Evolutionary conservation across 2,329 filamentous ascomycete species (phyloP), one percentile per base, ranked within the genome.

Genomic region (Ophiostoma himal-ulmi): DNA sequence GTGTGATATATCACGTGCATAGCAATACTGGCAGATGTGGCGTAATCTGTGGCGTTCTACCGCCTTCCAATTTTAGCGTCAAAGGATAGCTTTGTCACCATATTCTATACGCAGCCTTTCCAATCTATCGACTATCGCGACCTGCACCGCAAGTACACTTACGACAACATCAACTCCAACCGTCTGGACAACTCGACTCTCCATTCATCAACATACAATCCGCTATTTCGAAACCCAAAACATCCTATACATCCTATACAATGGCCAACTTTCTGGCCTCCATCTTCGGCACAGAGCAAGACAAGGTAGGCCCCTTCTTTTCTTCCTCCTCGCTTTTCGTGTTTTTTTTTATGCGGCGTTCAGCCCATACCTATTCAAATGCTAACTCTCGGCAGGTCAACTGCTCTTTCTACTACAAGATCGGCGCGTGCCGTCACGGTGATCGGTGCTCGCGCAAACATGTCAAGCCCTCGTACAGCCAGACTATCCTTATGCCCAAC

Each of bases 341-440:
- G 8, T 6, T 20, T 17, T 22, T 76, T 78, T 71, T 75, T 73
- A 68, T 69, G 48, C 5, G 6, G n/a, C 17, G 68, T n/a, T n/a
- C 36, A 17, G 52, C 39, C 26, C 22, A 3, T 13, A 52, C 14
- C 41, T 44, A 14, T 11, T 13, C 14, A 13, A 17, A 11, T 57
- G 34, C 67, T 70, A 62, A 69, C 67, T 6, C 26, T 14, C 17
- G 37, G 48, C 77, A 77, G 76, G 94, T 97, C 84, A 97, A 98
- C 87, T 97, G 95, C 88, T 95, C 91, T 71, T 99, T 99, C 88
- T 99, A 99, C 89, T 94, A 97, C 91, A 99, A 99, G 85, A 99
- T 99, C 81, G 95, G 95, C 80, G 95, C 95, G 70, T 99, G 95
- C 85, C 91, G 95, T 73, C 95, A 99, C 85, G 95, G 95, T 79